These are phyloP conservation scores for Aspergillus carlsbadensis DNA, from an alignment of 495 filamentous ascomycete genomes.

Conservation along the genomic window DNA sequence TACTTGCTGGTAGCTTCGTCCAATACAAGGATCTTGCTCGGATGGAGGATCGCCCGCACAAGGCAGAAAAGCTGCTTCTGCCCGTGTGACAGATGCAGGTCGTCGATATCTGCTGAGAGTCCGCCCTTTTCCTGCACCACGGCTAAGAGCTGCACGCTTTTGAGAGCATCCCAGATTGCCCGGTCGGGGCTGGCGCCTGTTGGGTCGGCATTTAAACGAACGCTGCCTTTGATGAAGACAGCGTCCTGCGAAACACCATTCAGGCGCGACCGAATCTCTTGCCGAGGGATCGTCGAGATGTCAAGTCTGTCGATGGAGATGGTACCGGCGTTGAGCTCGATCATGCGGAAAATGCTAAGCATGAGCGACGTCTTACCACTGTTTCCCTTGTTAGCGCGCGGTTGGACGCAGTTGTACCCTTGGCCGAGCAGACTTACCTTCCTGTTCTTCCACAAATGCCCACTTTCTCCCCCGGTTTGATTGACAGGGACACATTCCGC, in stretches of 20 bases:
- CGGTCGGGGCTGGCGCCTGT: constrained; percentile 20
- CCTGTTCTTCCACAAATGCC: constrained; percentile 51
- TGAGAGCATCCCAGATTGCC: constrained; percentile 37
- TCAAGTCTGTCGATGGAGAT: constrained; percentile 43
- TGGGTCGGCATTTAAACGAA: constrained; percentile 49
- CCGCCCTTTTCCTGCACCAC: constrained; percentile 40
- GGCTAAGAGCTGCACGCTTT: constrained; percentile 37
- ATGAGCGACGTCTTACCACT: constrained; percentile 45
- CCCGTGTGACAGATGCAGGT: constrained; percentile 8
- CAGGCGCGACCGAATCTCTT: constrained; percentile 31
- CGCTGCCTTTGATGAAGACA: constrained; percentile 48
- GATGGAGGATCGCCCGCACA: constrained; percentile 8
- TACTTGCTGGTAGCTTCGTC: constrained; percentile 34
- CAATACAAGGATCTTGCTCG: constrained; percentile 7
- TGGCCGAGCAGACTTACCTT: constrained; percentile 25
- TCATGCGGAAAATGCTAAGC: constrained; percentile 42
- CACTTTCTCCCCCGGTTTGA: constrained; percentile 57
- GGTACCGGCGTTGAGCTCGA: constrained; percentile 31
- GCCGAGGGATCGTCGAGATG: constrained; percentile 32
- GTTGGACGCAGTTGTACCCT: neutral
- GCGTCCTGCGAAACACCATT: constrained; percentile 52
- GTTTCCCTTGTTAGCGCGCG: constrained; percentile 1
- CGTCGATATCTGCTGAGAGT: constrained; percentile 35
- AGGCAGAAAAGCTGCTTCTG: constrained; percentile 14
- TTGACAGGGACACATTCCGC: constrained; percentile 47